A percentile compares a stretch with the other conserved stretches of the same genome.
Evolutionary conservation across 2,329 filamentous ascomycete genomes (phyloP).

Genomic region (Paecilomyces fulvus): DNA sequence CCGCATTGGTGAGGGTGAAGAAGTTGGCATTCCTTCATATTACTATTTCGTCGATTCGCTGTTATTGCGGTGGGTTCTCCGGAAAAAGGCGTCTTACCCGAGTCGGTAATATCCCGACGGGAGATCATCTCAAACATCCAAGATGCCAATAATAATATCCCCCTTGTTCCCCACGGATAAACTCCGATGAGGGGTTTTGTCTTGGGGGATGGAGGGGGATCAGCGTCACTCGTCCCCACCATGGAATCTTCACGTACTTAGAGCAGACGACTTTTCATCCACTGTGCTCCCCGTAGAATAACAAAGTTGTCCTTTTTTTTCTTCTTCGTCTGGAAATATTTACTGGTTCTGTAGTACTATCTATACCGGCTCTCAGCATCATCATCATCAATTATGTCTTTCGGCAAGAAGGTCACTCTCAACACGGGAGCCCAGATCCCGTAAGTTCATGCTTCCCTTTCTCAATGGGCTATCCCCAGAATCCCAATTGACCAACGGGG

Average conservation of each 20-base stretch:
- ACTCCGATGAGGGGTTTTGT: background rate
- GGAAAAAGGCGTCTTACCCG: background rate
- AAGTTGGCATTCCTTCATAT: background rate
- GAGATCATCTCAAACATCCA: no score
- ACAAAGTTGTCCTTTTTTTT: background rate
- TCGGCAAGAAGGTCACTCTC: slow-evolving; percentile 31
- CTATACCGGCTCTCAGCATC: background rate
- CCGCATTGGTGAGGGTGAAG: background rate
- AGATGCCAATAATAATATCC: no score
- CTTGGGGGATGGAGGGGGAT: background rate
- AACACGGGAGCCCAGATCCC: slow-evolving; percentile 31
- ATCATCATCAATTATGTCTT: slow-evolving; percentile 25
- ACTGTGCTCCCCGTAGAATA: background rate
- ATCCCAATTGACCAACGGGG: background rate
- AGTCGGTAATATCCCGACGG: background rate
- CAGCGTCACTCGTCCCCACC: background rate
- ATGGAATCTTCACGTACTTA: background rate
- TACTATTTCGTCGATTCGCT: no score
- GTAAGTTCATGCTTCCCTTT: slow-evolving; percentile 15
- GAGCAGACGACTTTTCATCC: background rate
- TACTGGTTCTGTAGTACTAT: background rate
- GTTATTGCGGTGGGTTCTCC: background rate
- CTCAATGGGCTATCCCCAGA: background rate
- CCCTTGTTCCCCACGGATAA: background rate
- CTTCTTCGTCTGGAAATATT: background rate